Percentiles rank a stretch among this genome's conserved stretches.
These are phyloP conservation scores for Hemileccinum rubropunctum DNA, from an alignment of 768 basidiomycete species.

Conservation along the genomic window DNA sequence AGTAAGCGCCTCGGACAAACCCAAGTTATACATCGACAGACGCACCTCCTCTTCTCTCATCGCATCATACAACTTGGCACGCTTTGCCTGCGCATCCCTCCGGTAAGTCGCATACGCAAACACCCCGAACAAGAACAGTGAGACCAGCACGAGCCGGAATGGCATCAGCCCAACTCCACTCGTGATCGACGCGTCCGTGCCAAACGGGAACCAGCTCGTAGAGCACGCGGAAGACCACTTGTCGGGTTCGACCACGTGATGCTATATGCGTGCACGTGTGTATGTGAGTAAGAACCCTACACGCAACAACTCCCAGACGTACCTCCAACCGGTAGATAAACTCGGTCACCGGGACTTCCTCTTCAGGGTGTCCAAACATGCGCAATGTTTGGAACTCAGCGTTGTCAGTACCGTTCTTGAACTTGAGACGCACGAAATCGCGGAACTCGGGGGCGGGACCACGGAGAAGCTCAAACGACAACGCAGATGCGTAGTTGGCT, in stretches of 20 bases:
- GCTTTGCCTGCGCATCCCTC: conserved; percentile 8
- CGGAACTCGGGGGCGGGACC: conserved; percentile 72
- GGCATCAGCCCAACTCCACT: not conserved
- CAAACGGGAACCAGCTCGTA: conserved; percentile 27
- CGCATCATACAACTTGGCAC: not conserved
- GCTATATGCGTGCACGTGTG: conserved; percentile 23
- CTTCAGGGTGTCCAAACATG: conserved; percentile 67
- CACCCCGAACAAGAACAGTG: conserved; percentile 11
- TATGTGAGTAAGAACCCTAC: not conserved
- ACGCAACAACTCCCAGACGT: conserved; percentile 13
- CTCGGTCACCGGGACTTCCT: conserved; percentile 71
- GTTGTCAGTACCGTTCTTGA: conserved; percentile 70
- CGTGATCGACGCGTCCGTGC: not conserved
- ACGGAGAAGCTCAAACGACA: conserved; percentile 73
- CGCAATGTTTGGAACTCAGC: conserved; percentile 59
- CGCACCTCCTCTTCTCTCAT: conserved; percentile 13
- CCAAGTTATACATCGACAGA: not conserved
- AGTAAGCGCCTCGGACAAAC: not conserved
- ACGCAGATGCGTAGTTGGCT: conserved; percentile 73
- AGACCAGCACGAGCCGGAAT: conserved; percentile 1
- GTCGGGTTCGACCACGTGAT: conserved; percentile 36
- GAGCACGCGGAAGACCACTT: conserved; percentile 41
- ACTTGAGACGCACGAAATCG: conserved; percentile 79
- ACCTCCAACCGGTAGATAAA: conserved; percentile 82
- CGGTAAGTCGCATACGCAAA: conserved; percentile 15